Conservation (phyloP, 495 filamentous ascomycete genomes). For the Amphirosellinia nigrospora region DNA sequence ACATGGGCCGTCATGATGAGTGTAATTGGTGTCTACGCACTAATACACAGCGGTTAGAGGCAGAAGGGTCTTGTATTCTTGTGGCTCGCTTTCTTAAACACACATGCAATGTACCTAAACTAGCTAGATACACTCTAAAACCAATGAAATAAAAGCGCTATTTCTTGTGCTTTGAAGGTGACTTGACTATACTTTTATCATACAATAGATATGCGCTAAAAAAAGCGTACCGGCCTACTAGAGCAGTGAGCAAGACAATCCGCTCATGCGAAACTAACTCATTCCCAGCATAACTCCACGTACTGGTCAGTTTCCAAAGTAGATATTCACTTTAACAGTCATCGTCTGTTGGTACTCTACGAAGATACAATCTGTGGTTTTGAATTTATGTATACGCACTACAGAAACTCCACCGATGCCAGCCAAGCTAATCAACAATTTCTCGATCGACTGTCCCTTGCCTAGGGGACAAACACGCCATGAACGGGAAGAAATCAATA, state of each 20-base stretch:
- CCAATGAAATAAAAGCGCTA: background rate
- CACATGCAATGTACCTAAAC: background rate
- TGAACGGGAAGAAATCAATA: background rate
- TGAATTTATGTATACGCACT: constrained; percentile 7
- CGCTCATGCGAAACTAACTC: background rate
- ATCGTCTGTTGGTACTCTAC: background rate
- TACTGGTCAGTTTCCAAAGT: background rate
- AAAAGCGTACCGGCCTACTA: background rate
- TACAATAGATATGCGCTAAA: no score
- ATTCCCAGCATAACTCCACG: background rate
- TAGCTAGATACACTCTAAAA: constrained; percentile 4
- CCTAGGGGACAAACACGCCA: background rate
- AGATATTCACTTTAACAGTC: background rate
- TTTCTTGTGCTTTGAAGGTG: background rate
- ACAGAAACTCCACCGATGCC: constrained; percentile 3
- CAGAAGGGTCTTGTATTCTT: background rate
- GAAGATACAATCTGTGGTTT: constrained; percentile 22
- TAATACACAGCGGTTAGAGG: background rate
- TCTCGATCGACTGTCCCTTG: no score
- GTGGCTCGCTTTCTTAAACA: background rate
- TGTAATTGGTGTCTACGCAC: background rate
- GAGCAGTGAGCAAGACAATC: background rate
- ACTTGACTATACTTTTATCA: background rate
- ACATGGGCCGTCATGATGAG: background rate
- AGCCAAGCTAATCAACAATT: background rate